phyloP scores from a whole-genome alignment of 345 rosid genomes.

The Citrus australasica region DNA sequence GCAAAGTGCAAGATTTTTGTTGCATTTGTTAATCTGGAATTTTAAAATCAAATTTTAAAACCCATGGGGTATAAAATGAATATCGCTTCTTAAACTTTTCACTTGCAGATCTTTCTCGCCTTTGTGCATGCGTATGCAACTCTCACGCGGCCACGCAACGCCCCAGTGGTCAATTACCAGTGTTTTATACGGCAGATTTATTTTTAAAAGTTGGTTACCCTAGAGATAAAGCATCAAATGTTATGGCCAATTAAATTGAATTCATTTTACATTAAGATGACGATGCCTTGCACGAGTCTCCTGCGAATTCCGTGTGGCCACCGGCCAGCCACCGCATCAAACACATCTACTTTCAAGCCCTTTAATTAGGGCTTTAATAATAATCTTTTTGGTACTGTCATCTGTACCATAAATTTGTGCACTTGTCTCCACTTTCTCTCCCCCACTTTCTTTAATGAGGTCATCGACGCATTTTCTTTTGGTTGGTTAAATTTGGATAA shows the following conservation, averaged over 20 bases:
- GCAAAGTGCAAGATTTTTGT: background rate
- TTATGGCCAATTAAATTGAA: background rate
- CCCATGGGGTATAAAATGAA: background rate
- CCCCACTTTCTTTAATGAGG: conserved; percentile 29
- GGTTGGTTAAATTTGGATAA: conserved; percentile 56
- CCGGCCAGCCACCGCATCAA: conserved; percentile 14
- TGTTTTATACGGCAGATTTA: background rate
- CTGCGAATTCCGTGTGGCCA: conserved; percentile 14
- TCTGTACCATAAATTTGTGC: conserved; percentile 25
- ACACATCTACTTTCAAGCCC: conserved; percentile 10
- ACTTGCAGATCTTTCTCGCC: background rate
- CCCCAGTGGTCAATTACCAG: background rate
- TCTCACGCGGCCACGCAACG: background rate
- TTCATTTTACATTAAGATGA: background rate
- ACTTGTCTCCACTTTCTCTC: conserved; percentile 51
- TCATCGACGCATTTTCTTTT: conserved; percentile 13
- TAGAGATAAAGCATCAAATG: background rate
- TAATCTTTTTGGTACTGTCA: conserved; percentile 23
- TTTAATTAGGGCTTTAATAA: conserved; percentile 8
- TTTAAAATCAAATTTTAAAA: background rate
- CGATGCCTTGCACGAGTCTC: conserved; percentile 8
- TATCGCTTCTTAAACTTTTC: background rate
- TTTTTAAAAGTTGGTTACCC: too few species aligned
- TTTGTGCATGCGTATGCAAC: background rate
- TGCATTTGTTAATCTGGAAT: background rate